A percentile compares a stretch with the other conserved stretches of the same genome.
Evolutionary conservation across 768 basidiomycete species (phyloP).

Genomic region (Myochromella boudieri): DNA sequence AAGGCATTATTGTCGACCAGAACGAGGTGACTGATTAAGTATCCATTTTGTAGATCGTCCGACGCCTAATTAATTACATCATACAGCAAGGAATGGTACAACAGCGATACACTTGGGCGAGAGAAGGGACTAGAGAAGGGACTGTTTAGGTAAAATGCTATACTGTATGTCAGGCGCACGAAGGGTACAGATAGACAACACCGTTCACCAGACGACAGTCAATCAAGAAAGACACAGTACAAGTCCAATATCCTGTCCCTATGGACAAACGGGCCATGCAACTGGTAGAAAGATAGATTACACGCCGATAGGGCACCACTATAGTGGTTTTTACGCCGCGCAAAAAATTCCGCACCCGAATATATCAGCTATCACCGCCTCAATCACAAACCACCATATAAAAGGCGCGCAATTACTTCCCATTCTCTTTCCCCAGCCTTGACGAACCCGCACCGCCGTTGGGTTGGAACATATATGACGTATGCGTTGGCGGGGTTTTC

Average conservation of each 20-base stretch:
- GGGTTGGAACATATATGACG: conserved; percentile 42
- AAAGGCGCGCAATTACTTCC: conserved; percentile 19
- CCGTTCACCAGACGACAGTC: background rate
- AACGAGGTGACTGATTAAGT: too few species aligned
- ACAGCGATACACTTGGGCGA: too few species aligned
- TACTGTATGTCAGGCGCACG: background rate
- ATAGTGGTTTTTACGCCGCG: background rate
- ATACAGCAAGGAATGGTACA: too few species aligned
- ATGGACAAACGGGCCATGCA: too few species aligned
- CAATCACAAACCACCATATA: too few species aligned
- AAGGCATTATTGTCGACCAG: too few species aligned
- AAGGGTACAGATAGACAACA: background rate
- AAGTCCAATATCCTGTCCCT: too few species aligned
- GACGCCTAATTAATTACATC: too few species aligned
- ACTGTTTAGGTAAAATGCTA: background rate
- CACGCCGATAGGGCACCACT: background rate
- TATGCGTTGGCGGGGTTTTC: conserved; percentile 8
- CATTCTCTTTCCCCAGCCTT: conserved; percentile 31
- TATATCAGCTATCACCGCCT: too few species aligned
- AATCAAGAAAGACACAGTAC: conserved; percentile 2
- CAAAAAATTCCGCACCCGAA: too few species aligned
- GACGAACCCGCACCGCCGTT: conserved; percentile 30
- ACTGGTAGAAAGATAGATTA: background rate
- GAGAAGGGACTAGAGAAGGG: background rate
- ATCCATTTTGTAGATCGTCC: too few species aligned